Base-by-base conservation (phyloP, 2,329 filamentous ascomycete species). In the Xylaria sp. region DNA sequence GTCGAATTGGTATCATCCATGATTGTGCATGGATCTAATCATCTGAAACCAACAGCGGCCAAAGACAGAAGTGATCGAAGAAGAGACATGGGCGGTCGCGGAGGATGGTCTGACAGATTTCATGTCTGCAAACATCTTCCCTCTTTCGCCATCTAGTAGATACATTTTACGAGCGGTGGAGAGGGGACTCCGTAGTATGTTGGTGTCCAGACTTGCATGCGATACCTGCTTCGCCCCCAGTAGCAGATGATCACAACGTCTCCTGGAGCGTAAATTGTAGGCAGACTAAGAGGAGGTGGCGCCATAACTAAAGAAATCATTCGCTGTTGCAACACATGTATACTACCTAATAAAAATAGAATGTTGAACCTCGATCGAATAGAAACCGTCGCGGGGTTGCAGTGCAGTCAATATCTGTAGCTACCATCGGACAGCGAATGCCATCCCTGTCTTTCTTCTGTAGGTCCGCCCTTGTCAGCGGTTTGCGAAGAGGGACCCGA, bases 1-100 rank as follows among this genome's bases (percentile, higher is more conserved):
- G 52, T 61, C 1, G 51, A 55, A 4, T 51, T 42, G 19, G 33
- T 28, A 2, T 66, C 60, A 40, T 58, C 50, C 59, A 63, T 67
- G 21, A 15, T 45, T 31, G 5, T 17, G 15, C 3, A 4, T 6
- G 49, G n/a, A n/a, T n/a, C 31, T 17, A 38, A 37, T 51, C 17
- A 21, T n/a, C 17, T 51, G 12, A 12, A 43, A 21, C 14, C 12
- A 11, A 42, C 35, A 47, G 12, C 19, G 17, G 9, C 19, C 31
- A 28, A 25, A 25, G 25, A 28, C 14, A n/a, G 19, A 3, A 38
- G 17, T 51, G 33, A 17, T 15, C 19, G 49, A 35, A 5, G 5
- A n/a, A 37, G 31, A 37, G 38, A 23, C 28, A 4, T 2, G 11
- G 6, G 2, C 12, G 21, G 17, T 15, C 11, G 14, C 45, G 23